Conservation (phyloP, 768 basidiomycete species). For the Kwoniella bestiolae region DNA sequence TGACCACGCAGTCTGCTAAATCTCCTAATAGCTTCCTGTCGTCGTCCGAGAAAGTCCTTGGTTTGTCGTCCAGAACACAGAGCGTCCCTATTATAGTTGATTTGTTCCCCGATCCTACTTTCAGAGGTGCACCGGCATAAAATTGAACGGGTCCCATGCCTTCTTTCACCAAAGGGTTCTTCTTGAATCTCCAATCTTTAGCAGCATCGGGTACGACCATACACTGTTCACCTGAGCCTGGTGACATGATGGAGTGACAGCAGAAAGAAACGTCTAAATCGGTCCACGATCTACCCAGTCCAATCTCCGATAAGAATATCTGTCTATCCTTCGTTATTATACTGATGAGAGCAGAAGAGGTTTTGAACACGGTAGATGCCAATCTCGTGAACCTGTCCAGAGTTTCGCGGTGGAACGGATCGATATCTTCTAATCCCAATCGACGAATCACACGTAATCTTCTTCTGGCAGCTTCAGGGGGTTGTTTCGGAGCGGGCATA, state of each 20-base stretch:
- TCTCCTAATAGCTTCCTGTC: constrained; percentile 38
- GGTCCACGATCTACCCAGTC: constrained; percentile 18
- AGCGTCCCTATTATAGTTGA: constrained; percentile 49
- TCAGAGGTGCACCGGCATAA: constrained; percentile 52
- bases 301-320: constrained; percentile 43
- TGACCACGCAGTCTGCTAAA: constrained; percentile 52
- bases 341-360: constrained; percentile 41
- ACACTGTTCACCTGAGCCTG: constrained; percentile 35
- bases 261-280: constrained; percentile 48
- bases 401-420: constrained; percentile 26
- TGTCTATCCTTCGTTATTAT: constrained; percentile 45
- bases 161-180: constrained; percentile 40
- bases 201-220: constrained; percentile 44
- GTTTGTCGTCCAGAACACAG: constrained; percentile 50
- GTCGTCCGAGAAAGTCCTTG: constrained; percentile 41
- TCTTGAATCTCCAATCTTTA: constrained; percentile 52
- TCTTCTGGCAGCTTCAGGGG: constrained; percentile 36
- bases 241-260: constrained; percentile 45
- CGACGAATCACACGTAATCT: constrained; percentile 45
- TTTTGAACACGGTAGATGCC: constrained; percentile 46
- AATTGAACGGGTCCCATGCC: constrained; percentile 37
- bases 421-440: constrained; percentile 39
- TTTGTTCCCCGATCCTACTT: constrained; percentile 36
- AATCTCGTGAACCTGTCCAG: constrained; percentile 53
- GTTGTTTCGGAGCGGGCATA: constrained; percentile 44